A percentile compares a stretch with the other conserved stretches of the same genome.
These are phyloP conservation scores for Phytophthora pini DNA, from an alignment of 352 stramenopile species.

Conservation along the genomic window DNA sequence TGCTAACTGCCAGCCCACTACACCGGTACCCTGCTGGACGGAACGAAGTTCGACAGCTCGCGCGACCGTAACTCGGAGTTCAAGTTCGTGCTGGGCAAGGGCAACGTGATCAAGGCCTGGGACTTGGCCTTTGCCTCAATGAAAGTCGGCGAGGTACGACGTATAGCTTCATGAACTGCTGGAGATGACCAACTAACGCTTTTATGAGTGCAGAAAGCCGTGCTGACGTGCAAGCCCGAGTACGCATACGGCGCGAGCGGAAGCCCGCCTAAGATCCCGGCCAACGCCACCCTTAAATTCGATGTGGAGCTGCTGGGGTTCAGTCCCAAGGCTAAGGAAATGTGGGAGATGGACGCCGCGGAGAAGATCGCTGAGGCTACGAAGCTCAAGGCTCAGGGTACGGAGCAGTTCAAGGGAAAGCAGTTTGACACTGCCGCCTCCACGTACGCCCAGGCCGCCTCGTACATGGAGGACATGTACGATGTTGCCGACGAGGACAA, in stretches of 20 bases:
- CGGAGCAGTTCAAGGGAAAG: constrained; percentile 92
- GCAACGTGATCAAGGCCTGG: constrained; percentile 92
- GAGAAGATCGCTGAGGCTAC: constrained; percentile 89
- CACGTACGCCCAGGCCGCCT: constrained; percentile 82
- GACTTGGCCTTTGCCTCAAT: constrained; percentile 93
- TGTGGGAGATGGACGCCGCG: constrained; percentile 91
- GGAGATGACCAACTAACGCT: constrained; percentile 10
- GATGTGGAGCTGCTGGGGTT: constrained; percentile 97
- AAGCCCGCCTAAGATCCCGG: constrained; percentile 94
- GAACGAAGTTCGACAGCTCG: constrained; percentile 95
- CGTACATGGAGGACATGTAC: constrained; percentile 90
- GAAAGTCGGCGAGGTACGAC: constrained; percentile 92
- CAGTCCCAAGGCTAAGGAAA: constrained; percentile 94
- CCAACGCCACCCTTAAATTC: constrained; percentile 95
- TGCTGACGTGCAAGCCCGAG: constrained; percentile 92
- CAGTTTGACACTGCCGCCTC: constrained; percentile 88
- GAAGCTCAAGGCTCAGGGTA: constrained; percentile 92
- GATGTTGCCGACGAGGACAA: constrained; percentile 88
- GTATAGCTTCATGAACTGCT: neutral
- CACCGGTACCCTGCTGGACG: constrained; percentile 95
- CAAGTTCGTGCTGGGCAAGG: constrained; percentile 89
- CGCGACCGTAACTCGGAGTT: constrained; percentile 88
- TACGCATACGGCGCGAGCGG: constrained; percentile 94
- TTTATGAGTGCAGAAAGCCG: constrained; percentile 73
- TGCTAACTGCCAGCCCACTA: constrained; percentile 87